These are phyloP conservation scores for Tulasnella sp. DNA, from an alignment of 768 basidiomycete genomes.

Conservation along the genomic window DNA sequence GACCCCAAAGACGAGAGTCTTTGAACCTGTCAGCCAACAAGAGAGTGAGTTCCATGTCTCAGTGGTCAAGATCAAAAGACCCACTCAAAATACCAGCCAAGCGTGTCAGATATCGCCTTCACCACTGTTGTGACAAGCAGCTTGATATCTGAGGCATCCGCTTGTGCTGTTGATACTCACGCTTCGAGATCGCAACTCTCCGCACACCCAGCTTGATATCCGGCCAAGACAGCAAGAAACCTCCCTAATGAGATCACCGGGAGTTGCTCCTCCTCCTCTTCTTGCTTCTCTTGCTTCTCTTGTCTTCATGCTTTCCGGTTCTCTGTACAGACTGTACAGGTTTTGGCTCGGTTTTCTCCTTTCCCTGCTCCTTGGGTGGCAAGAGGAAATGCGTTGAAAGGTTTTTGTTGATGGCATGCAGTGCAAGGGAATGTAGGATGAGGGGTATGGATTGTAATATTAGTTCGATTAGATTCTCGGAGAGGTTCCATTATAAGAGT, in stretches of 20 bases:
- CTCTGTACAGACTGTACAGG: no score
- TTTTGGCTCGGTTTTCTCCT: no score
- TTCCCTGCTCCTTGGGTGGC: no score
- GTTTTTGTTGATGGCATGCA: no score
- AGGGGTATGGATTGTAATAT: no score
- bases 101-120: background rate
- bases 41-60: background rate
- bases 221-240: background rate
- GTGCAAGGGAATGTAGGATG: no score
- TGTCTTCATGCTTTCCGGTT: no score
- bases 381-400: no score
- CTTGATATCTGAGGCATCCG: background rate
- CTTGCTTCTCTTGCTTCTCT: no score
- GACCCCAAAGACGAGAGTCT: slow-evolving; percentile 23
- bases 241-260: background rate
- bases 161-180: background rate
- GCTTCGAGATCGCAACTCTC: slow-evolving; percentile 1
- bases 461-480: no score
- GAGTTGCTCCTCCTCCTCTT: background rate
- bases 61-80: background rate
- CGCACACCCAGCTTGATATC: background rate
- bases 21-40: slow-evolving; percentile 25
- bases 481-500: no score
- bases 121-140: background rate
- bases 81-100: background rate